Evolutionary conservation across 805 yeast genomes (phyloP).

Genomic region (Suhomyces pyralidae): DNA sequence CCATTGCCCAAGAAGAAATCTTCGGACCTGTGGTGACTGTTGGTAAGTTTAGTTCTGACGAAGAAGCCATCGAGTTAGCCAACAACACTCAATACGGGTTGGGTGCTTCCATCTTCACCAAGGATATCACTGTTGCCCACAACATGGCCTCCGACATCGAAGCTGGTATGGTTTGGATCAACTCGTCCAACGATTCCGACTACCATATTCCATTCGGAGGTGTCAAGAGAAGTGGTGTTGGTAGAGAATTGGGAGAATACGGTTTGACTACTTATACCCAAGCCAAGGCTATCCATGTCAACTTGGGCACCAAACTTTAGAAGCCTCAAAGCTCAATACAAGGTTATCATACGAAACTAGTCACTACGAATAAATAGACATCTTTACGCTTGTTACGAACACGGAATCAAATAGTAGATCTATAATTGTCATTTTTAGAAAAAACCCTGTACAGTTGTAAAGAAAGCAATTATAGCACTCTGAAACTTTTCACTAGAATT

Average conservation of each 20-base stretch:
- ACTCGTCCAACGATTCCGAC: constrained; percentile 44
- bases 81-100: constrained; percentile 75
- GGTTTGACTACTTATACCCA: constrained; percentile 35
- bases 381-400: background rate
- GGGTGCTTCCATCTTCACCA: constrained; percentile 78
- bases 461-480: background rate
- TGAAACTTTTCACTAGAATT: background rate
- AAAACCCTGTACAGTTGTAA: background rate
- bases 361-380: background rate
- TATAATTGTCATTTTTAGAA: no score
- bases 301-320: constrained; percentile 46
- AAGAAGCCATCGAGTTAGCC: constrained; percentile 66
- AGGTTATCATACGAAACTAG: background rate
- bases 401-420: background rate
- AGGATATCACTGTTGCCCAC: constrained; percentile 64
- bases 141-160: constrained; percentile 51
- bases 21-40: constrained; percentile 83
- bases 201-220: constrained; percentile 40
- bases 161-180: constrained; percentile 47
- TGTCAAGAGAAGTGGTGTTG: constrained; percentile 40
- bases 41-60: constrained; percentile 61
- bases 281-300: constrained; percentile 46
- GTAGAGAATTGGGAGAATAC: constrained; percentile 38
- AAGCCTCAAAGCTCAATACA: background rate
- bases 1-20: constrained; percentile 74